Percentiles rank a stretch among this genome's conserved stretches.
Evolutionary conservation across 225 moss, liverwort and hornwort genomes (phyloP).

Genomic region (Neckera pumila): DNA sequence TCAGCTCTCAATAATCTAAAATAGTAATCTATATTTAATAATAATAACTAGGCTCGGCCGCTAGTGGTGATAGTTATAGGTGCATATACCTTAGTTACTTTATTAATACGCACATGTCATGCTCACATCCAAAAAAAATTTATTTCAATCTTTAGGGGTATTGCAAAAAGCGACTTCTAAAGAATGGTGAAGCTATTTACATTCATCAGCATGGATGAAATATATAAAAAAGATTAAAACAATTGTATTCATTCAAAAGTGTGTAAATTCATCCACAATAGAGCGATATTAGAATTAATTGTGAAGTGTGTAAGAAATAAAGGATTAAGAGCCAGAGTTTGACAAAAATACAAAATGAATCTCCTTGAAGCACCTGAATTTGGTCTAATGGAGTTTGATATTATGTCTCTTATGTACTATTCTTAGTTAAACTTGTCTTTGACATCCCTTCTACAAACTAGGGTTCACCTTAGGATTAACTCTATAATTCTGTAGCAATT

Average conservation of each 20-base stretch:
- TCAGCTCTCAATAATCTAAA: too few relatives aligned
- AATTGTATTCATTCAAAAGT: neutral
- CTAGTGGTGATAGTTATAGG: neutral
- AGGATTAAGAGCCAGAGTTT: neutral
- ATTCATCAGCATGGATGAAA: rapidly evolving
- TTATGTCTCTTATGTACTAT: too few relatives aligned
- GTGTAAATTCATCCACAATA: too few relatives aligned
- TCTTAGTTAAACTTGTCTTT: too few relatives aligned
- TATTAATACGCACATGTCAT: rapidly evolving
- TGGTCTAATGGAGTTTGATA: too few relatives aligned
- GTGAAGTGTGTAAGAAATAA: neutral
- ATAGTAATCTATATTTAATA: neutral
- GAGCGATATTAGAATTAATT: too few relatives aligned
- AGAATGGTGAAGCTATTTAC: too few relatives aligned
- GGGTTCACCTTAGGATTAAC: too few relatives aligned
- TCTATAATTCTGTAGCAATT: too few relatives aligned
- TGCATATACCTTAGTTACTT: neutral
- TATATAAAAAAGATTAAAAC: neutral
- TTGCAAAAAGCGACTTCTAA: rapidly evolving
- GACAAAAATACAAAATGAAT: neutral
- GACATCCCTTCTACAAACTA: too few relatives aligned
- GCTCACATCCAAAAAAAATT: rapidly evolving
- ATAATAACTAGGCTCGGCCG: rapidly evolving
- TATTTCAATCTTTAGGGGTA: neutral
- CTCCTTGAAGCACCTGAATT: too few relatives aligned